A percentile compares a stretch with the other conserved stretches of the same genome.
Evolutionary conservation across 306 rosid species (phyloP).

Genomic region (Castanea mollissima): DNA sequence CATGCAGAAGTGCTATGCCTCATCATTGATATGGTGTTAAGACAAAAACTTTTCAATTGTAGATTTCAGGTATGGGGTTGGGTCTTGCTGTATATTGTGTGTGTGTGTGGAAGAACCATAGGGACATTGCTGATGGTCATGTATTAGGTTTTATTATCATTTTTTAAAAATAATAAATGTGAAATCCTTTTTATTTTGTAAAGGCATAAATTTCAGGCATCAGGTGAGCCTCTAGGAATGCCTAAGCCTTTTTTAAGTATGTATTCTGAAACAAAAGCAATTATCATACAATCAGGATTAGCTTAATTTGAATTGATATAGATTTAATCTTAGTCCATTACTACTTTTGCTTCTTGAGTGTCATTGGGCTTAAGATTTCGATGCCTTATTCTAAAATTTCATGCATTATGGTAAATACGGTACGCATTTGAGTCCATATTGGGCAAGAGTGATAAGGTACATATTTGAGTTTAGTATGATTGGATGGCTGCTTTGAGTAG

Average conservation of each 20-base stretch:
- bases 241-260: background rate
- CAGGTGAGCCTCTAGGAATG: background rate
- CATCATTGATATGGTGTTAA: background rate
- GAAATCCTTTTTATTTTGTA: background rate
- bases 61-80: background rate
- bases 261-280: background rate
- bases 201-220: background rate
- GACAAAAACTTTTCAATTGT: background rate
- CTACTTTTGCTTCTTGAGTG: background rate
- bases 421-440: background rate
- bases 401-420: background rate
- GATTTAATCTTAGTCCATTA: background rate
- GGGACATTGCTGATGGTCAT: too few relatives aligned
- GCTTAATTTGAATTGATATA: background rate
- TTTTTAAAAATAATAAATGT: background rate
- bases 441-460: too few relatives aligned
- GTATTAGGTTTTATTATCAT: too few relatives aligned
- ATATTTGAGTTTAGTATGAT: too few relatives aligned
- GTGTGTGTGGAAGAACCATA: background rate
- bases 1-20: background rate
- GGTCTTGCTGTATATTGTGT: background rate
- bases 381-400: background rate
- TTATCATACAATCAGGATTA: background rate
- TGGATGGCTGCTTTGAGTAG: too few relatives aligned
- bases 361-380: background rate